Evolutionary conservation across 257 asterid genomes (phyloP), one percentile per base, ranked within the genome.

Genomic region (Petrea volubilis): DNA sequence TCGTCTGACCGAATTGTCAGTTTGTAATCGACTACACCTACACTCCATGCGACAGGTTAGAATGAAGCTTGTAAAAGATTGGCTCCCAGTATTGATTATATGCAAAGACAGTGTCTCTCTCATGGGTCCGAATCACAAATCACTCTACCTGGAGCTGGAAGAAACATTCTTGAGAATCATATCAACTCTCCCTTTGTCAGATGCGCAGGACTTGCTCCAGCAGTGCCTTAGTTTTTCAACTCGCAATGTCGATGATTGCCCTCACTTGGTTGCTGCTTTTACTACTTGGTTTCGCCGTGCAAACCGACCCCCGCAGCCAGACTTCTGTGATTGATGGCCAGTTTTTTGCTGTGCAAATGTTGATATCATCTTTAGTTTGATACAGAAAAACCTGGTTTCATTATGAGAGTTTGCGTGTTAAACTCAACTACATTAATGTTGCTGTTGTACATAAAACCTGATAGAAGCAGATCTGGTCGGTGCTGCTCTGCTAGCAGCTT

Each of bases 201-300:
- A 86, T 50, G 83, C 95, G 1, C 95, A 88, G 67, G 84, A 76
- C 29, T 75, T 94, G 84, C 74, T 94, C 77, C 96, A 87, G 80
- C 93, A 87, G 79, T 94, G 99, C 74, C 93, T 91, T 20, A 88
- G 92, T 86, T 88, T 94, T 57, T 89, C 99, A 15, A 91, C 98
- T 64, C 89, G 96, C 27, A 88, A 83, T 44, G 87, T 88, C 24
- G 97, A 94, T 27, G 99, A 94, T 34, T 88, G 98, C 77, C 96
- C 91, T 47, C 97, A 94, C 83, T 80, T 94, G 88, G 81, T 88
- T 57, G 61, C 79, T 47, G 99, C 98, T n/a, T 91, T 94, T 44
- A 85, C 96, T 15, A 85, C 97, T 55, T 94, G 99, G 99, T 89
- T 91, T 79, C 92, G 96, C 21, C 97, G 96, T 56, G 95, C 99